Evolutionary conservation across 805 yeast species (phyloP).

Genomic region (Candida taoyuanica): DNA sequence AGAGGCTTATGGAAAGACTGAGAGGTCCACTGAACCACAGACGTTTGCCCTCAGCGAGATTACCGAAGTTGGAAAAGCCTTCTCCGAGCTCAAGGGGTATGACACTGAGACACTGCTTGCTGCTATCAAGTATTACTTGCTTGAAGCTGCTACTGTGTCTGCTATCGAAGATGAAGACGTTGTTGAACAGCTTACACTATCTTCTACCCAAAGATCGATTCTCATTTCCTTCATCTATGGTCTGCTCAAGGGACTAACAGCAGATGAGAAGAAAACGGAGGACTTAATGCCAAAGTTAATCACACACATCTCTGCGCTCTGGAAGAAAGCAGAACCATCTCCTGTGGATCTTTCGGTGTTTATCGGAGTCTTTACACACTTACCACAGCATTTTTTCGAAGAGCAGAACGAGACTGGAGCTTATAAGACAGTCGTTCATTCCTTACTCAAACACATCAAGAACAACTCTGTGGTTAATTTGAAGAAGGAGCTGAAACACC

Average conservation of each 20-base stretch:
- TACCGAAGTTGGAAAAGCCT: constrained; percentile 27
- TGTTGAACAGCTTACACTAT: constrained; percentile 28
- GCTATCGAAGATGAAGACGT: constrained; percentile 30
- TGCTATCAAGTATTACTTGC: constrained; percentile 40
- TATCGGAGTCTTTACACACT: constrained; percentile 17
- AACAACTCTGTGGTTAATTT: constrained; percentile 14
- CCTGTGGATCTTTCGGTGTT: constrained; percentile 13
- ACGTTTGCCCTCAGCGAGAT: constrained; percentile 10
- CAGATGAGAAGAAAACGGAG: constrained; percentile 1
- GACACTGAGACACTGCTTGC: constrained; percentile 1
- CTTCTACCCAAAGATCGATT: constrained; percentile 22
- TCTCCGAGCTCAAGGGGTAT: constrained; percentile 26
- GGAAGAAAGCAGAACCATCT: constrained; percentile 15
- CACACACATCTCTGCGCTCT: constrained; percentile 6
- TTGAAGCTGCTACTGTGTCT: constrained; percentile 39
- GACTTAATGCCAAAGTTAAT: constrained; percentile 11
- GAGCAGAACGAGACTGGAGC: constrained; percentile 15
- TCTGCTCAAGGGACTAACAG: constrained; percentile 18
- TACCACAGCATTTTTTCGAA: constrained; percentile 20
- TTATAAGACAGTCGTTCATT: constrained; percentile 9
- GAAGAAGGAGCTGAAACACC: constrained; percentile 9
- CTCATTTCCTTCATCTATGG: constrained; percentile 41
- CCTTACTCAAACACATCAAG: constrained; percentile 19
- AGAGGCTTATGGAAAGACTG: constrained; percentile 25
- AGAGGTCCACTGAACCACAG: constrained; percentile 6